phyloP scores from a whole-genome alignment of 441 rosid species.

The Daphne laureola region DNA sequence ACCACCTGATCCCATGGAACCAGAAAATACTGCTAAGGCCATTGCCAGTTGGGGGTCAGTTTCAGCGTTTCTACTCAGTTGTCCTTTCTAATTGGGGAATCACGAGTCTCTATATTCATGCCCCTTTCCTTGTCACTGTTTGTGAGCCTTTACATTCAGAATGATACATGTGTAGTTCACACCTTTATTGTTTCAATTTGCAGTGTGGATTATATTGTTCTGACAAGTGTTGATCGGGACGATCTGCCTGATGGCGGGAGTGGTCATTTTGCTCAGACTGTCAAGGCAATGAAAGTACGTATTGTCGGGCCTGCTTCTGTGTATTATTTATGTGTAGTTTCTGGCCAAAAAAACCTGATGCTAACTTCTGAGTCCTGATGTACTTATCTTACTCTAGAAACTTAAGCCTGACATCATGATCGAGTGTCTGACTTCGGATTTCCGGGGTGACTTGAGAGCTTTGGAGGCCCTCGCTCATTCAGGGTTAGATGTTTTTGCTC shows the following conservation, averaged over 20 bases:
- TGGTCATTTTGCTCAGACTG: slow-evolving; percentile 93
- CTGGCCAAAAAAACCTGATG: slow-evolving; percentile 6
- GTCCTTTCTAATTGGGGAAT: neutral
- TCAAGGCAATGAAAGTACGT: slow-evolving; percentile 78
- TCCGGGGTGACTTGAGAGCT: slow-evolving; percentile 87
- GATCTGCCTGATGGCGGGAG: slow-evolving; percentile 99
- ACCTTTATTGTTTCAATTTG: slow-evolving; percentile 12
- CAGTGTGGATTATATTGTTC: slow-evolving; percentile 93
- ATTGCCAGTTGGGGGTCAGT: slow-evolving; percentile 90
- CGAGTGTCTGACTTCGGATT: slow-evolving; percentile 95
- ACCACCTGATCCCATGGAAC: slow-evolving; percentile 93
- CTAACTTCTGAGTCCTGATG: neutral
- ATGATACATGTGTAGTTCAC: neutral
- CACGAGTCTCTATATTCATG: neutral
- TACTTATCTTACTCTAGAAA: slow-evolving; percentile 36
- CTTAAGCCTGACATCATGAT: slow-evolving; percentile 90
- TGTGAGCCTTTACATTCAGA: neutral
- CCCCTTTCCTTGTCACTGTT: neutral
- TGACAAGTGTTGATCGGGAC: slow-evolving; percentile 96
- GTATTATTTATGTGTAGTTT: neutral
- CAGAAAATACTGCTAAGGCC: slow-evolving; percentile 85
- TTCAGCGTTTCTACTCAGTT: slow-evolving; percentile 3
- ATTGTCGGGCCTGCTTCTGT: slow-evolving; percentile 1
- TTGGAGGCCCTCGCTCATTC: slow-evolving; percentile 74
- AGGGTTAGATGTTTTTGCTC: slow-evolving; percentile 95